Evolutionary conservation across 306 rosid genomes (phyloP).

Genomic region (Quercus berberidifolia): DNA sequence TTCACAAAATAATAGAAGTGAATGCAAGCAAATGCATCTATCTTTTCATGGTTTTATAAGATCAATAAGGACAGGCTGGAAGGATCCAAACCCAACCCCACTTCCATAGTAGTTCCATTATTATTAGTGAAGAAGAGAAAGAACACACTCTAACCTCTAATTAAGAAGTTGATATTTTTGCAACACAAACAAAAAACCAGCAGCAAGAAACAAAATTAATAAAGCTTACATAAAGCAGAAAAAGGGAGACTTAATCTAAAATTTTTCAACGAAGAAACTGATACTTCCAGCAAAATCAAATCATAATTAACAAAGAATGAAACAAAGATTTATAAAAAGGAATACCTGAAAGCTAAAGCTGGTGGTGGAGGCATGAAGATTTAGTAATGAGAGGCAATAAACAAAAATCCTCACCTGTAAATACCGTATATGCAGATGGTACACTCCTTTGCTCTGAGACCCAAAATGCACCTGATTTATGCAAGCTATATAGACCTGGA

Average conservation of each 20-base stretch:
- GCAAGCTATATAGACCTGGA: conserved; percentile 65
- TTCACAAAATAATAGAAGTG: conserved; percentile 17
- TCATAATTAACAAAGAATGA: too few species aligned
- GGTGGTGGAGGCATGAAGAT: not conserved
- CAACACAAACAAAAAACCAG: conserved; percentile 30
- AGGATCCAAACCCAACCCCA: conserved; percentile 76
- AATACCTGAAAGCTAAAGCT: too few species aligned
- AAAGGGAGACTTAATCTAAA: conserved; percentile 24
- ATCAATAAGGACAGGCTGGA: conserved; percentile 79
- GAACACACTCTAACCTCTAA: conserved; percentile 33
- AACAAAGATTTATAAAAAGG: too few species aligned
- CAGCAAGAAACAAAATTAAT: conserved; percentile 12
- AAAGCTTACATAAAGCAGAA: conserved; percentile 59
- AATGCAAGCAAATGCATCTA: conserved; percentile 23
- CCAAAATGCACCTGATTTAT: conserved; percentile 71
- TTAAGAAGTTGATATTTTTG: conserved; percentile 38
- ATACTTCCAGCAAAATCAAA: too few species aligned
- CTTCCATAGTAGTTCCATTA: conserved; percentile 38
- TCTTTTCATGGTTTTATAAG: conserved; percentile 32
- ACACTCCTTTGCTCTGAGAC: conserved; percentile 58
- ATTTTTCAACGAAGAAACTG: too few species aligned
- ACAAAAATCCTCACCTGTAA: conserved; percentile 46
- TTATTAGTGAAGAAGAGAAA: conserved; percentile 35
- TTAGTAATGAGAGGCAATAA: not conserved
- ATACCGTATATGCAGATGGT: conserved; percentile 69